These are phyloP conservation scores for Gynandropsis gynandra DNA, from an alignment of 345 rosid species.

Conservation along the genomic window DNA sequence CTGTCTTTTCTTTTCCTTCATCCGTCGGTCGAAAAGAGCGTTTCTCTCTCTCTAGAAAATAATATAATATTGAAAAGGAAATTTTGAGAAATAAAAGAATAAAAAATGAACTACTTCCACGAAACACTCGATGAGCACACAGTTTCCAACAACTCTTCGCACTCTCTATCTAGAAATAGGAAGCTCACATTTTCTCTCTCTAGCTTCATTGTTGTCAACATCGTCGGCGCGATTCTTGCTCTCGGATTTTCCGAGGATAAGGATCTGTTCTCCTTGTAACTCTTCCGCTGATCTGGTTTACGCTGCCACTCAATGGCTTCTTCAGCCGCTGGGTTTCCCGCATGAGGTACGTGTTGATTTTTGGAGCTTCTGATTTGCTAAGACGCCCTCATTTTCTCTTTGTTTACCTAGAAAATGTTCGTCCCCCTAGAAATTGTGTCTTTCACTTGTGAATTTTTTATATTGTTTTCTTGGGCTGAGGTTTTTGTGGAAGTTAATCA, in stretches of 20 bases:
- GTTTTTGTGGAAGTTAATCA: too few species aligned
- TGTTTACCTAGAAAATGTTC: not conserved
- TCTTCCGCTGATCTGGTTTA: constrained; percentile 5
- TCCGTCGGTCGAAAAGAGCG: constrained; percentile 24
- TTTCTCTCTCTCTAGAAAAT: not conserved
- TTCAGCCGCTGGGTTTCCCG: not conserved
- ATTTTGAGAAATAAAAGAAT: not conserved
- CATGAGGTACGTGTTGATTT: constrained; percentile 18
- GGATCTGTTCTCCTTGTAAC: constrained; percentile 19
- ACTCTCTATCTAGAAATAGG: constrained; percentile 8
- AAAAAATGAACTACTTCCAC: constrained; percentile 9
- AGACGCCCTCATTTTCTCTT: not conserved
- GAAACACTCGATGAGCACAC: constrained; percentile 22
- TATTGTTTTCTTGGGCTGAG: constrained; percentile 1
- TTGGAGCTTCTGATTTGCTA: not conserved
- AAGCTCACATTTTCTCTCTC: constrained; percentile 11
- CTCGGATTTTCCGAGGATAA: constrained; percentile 20
- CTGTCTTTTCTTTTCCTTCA: constrained; percentile 9
- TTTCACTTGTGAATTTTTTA: not conserved
- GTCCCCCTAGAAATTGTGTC: not conserved
- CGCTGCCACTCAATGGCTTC: constrained; percentile 3
- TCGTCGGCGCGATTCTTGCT: constrained; percentile 28
- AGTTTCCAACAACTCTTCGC: constrained; percentile 7
- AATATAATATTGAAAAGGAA: not conserved
- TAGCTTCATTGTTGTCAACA: constrained; percentile 25